These are phyloP conservation scores for Ensete ventricosum DNA, from an alignment of 176 grass and related monocot genomes.

Conservation along the genomic window DNA sequence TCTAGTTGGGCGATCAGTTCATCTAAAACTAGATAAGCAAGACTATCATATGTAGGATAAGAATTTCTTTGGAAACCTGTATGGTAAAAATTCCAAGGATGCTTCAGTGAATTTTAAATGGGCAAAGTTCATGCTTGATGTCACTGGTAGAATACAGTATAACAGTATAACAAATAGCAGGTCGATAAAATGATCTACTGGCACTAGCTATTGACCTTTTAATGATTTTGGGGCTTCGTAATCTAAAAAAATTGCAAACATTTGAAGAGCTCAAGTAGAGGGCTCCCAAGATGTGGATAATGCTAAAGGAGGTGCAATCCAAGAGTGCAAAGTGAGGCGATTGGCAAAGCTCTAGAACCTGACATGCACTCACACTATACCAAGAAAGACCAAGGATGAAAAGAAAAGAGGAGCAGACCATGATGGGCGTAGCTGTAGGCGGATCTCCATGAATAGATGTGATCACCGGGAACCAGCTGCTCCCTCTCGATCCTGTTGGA, in stretches of 20 bases:
- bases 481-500: slow-evolving; percentile 56
- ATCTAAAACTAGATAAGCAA: neutral
- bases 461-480: slow-evolving; percentile 54
- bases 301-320: neutral
- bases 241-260: neutral
- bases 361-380: neutral
- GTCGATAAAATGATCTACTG: too few species aligned
- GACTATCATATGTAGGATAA: neutral
- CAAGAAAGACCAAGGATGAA: neutral
- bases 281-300: neutral
- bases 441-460: slow-evolving; percentile 77
- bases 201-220: too few species aligned
- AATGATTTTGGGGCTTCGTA: neutral
- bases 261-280: too few species aligned
- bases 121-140: too few species aligned
- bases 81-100: neutral
- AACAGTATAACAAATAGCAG: too few species aligned
- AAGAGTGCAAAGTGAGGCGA: neutral
- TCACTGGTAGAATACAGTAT: too few species aligned
- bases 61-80: neutral
- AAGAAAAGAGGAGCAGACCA: slow-evolving; percentile 21
- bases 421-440: slow-evolving; percentile 76
- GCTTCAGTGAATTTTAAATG: neutral
- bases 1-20: neutral
- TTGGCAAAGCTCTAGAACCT: neutral